Percentiles rank a stretch among this genome's conserved stretches.
These are phyloP conservation scores for Striga asiatica DNA, from an alignment of 257 asterid species.

Conservation along the genomic window DNA sequence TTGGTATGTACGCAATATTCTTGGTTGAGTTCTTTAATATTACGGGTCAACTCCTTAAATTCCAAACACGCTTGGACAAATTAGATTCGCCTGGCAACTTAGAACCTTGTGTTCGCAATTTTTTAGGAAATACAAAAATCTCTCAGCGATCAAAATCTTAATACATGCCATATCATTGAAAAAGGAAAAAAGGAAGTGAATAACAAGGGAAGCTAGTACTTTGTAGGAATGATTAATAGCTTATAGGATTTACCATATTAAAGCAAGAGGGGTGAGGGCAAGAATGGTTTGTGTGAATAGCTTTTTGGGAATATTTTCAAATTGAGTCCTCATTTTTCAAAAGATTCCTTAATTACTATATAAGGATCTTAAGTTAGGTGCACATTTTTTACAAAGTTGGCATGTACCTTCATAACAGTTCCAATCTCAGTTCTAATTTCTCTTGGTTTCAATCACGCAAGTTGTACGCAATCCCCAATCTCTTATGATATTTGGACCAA, in stretches of 20 bases:
- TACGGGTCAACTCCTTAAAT: not conserved
- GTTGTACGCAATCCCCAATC: too few species aligned
- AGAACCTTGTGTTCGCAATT: not conserved
- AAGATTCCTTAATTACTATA: too few species aligned
- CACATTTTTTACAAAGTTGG: too few species aligned
- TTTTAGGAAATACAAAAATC: not conserved
- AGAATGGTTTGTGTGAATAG: not conserved
- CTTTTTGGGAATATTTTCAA: too few species aligned
- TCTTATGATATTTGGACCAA: too few species aligned
- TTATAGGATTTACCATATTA: not conserved
- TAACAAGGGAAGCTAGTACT: not conserved
- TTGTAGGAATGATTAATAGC: not conserved
- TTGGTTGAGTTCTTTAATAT: not conserved
- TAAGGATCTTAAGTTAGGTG: too few species aligned
- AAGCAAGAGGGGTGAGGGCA: not conserved
- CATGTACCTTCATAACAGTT: too few species aligned
- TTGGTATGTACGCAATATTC: slow-evolving; percentile 41
- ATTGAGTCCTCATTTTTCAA: too few species aligned
- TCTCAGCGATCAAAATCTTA: not conserved
- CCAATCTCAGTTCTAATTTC: too few species aligned
- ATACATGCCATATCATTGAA: not conserved
- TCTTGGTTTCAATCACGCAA: too few species aligned
- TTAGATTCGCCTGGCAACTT: not conserved
- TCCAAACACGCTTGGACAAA: not conserved
- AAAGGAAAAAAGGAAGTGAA: too few species aligned